Base-by-base conservation (phyloP, 2,329 filamentous ascomycete species). In the Penicillium aurantiogriseum region DNA sequence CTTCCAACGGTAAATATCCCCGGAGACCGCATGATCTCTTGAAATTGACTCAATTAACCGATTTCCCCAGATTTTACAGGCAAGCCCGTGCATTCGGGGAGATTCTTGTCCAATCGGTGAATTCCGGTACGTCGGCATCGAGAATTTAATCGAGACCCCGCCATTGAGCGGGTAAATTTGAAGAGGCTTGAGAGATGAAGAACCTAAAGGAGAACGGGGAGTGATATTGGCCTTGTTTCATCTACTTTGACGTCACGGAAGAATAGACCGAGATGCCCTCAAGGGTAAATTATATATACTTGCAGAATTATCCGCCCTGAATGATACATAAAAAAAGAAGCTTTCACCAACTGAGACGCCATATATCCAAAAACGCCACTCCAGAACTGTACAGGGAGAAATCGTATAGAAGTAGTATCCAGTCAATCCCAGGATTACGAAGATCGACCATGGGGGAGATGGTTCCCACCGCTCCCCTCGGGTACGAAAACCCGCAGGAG, bases 51-150 rank as follows among this genome's bases (percentile, higher is more conserved):
- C 19, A 54, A 48, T 57, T 57, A 57, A 57, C 55, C 55, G 55
- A 49, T 25, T 54, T 57, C 55, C 55, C 55, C 55, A 31, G 55
- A 54, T 44, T 54, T 54, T 38, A 15, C 6, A 5, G 15, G 29
- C 33, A 13, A 31, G 6, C 5, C 17, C 31, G 21, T 42, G 11
- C 45, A 31, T 23, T 33, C 27, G 9, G 25, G n/a, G 17, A 11
- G 8, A 8, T 23, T 1, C n/a, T 50, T 17, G 29, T 7, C 53
- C 46, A 56, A 56, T 56, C 53, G 53, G 53, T 36, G 5, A 44
- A 51, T 56, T 56, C 4, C 5, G 5, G 17, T 19, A 21, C 2
- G 17, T 36, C 45, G 45, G 31, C 9, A 47, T 25, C 21, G 3
- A 36, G 21, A 19, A 52, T 29, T 35, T 50, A 48, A n/a, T 13